Conservation (phyloP, 768 basidiomycete species). For the Favolaschia claudopus region DNA sequence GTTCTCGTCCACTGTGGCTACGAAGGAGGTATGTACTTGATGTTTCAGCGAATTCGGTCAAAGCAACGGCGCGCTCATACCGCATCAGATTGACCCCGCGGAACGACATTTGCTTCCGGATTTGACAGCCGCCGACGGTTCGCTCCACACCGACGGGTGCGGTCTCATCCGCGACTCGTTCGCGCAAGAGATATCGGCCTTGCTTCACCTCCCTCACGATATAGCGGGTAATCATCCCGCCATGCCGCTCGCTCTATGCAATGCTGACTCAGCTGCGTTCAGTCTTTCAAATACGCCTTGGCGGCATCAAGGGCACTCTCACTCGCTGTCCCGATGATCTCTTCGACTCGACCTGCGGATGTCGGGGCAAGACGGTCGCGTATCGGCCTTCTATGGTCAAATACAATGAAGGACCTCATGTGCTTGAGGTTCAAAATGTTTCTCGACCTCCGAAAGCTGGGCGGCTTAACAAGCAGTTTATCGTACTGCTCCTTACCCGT, state of each 20-base stretch:
- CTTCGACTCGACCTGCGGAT: constrained; percentile 19
- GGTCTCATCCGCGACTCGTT: constrained; percentile 31
- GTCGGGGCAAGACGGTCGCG: constrained; percentile 23
- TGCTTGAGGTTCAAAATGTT: constrained; percentile 24
- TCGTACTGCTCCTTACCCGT: constrained; percentile 25
- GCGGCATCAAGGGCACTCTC: constrained; percentile 30
- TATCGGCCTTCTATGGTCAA: constrained; percentile 30
- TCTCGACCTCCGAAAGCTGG: constrained; percentile 19
- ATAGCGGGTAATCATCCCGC: constrained; percentile 26
- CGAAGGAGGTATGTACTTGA: constrained; percentile 13
- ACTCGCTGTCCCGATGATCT: constrained; percentile 21
- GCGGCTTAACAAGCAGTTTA: constrained; percentile 30
- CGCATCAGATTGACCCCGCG: constrained; percentile 16
- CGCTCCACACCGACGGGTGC: constrained; percentile 32
- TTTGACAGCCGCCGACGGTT: constrained; percentile 24
- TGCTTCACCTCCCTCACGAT: constrained; percentile 10
- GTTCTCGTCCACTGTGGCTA: constrained; percentile 29
- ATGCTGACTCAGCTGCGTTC: background rate
- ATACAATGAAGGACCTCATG: constrained; percentile 23
- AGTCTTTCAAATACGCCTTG: constrained; percentile 29
- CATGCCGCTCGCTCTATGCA: too few relatives aligned
- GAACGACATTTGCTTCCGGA: constrained; percentile 20
- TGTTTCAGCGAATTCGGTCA: background rate
- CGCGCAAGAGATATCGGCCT: constrained; percentile 15
- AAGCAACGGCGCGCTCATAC: background rate